Evolutionary conservation across 345 rosid species (phyloP), one percentile per base, ranked within the genome.

Genomic region (Anacardium occidentale): DNA sequence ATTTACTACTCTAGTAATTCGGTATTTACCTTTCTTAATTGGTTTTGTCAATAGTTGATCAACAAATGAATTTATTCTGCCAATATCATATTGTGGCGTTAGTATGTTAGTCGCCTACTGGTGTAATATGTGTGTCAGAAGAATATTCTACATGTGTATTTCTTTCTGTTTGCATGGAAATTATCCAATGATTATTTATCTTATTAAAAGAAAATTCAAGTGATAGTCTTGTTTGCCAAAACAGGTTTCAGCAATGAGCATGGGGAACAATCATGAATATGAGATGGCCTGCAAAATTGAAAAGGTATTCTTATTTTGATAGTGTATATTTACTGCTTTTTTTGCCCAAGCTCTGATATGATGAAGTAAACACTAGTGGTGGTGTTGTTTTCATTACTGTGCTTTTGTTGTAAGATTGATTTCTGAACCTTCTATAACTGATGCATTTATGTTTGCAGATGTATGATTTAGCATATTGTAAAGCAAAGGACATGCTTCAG

Each of bases 221-320:
- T 37, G 42, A 37, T 37, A 37, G 42, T 51, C 72, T 77, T 61
- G 15, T 70, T 68, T 73, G 66, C 68, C 70, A 77, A 52, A 54
- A 62, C 76, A 91, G 98, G 84, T 70, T 75, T 84, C 88, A 57
- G 88, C 94, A 79, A 78, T 93, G 82, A 91, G 97, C 82, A 85
- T 90, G 94, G 98, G 98, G 59, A 86, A 86, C 81, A 81, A 83
- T 76, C 87, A 91, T 65, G 94, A 93, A 78, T 85, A 82, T 74
- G 98, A 88, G 78, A 87, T 91, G 85, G 98, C 98, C 24, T 74
- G 85, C 77, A 94, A 91, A 85, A 96, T 91, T 70, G 96, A 90
- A 84, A 85, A 90, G 96, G 98, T 83, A 82, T 15, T 70, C 66
- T 26, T 78, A 22, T 42, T 57, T 32, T 64, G 67, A 20, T 8